Base-by-base conservation (phyloP, 202 grass and related monocot species). In the Carex arenaria region DNA sequence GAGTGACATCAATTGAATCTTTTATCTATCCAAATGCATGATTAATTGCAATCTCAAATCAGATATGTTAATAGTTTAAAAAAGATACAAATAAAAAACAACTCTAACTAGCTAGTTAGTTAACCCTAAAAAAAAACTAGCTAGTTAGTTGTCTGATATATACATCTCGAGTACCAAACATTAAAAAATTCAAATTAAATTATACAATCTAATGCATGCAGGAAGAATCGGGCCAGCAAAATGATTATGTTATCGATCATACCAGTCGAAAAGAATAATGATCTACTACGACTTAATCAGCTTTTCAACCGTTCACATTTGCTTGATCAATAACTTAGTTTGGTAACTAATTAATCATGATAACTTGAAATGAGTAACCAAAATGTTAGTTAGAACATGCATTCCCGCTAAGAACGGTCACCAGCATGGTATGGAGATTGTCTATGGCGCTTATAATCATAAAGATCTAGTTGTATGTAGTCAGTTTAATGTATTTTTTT, bases 371-470 rank as follows among this genome's bases (percentile, higher is more conserved):
- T 57, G 59, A 77, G 26, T 38, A 59, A 53, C 53, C 7, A 34
- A 57, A 36, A 77, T 77, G 73, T 77, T 77, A 77, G 73, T 77
- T 77, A 19, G 73, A 77, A 77, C 73, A 11, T 77, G 53, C 13
- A 53, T 38, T 59, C 28, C 73, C 53, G 15, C 57, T 77, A 57
- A 57, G 28, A 1, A 34, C 17, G 73, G 73, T 59, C 17, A 57
- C 73, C 14, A 77, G 57, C 15, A 59, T 30, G 52, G 7, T 34
- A 57, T 30, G 2, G 4, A 11, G 10, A 77, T 77, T 36, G 6
- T 59, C 15, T 42, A 3, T 36, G 34, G 34, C 34, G 34, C 34
- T 36, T 36, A 3, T 3, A 36, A 4, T 36, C 34, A 36, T 36
- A 36, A 26, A 26, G 26, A 26, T 0, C 1, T 26, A 1, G 0